phyloP scores from a whole-genome alignment of 768 basidiomycete species.

The Agrocybe chaxingu region DNA sequence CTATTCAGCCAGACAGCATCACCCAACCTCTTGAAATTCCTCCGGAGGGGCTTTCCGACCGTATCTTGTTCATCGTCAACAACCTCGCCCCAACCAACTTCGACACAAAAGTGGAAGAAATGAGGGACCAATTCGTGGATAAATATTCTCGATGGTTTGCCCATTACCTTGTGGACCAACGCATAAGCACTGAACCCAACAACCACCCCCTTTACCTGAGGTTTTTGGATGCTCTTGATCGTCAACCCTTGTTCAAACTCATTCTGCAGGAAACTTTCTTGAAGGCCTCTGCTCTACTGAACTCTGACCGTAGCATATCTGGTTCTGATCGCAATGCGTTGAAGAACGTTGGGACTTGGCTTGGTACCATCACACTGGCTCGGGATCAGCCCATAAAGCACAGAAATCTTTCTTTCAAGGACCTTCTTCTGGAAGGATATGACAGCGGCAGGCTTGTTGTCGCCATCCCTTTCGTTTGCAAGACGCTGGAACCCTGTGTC shows the following conservation, averaged over 20 bases:
- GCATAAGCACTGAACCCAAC: conserved; percentile 94
- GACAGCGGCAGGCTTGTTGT: conserved; percentile 88
- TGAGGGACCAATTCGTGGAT: conserved; percentile 82
- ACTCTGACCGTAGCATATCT: conserved; percentile 87
- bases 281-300: conserved; percentile 83
- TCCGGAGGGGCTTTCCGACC: conserved; percentile 86
- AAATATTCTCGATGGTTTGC: conserved; percentile 93
- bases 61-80: conserved; percentile 96
- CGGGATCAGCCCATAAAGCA: conserved; percentile 90
- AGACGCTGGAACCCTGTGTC: conserved; percentile 86
- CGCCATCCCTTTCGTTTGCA: conserved; percentile 97
- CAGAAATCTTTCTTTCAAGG: conserved; percentile 94
- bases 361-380: conserved; percentile 90
- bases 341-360: conserved; percentile 95
- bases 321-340: conserved; percentile 81
- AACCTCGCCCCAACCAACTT: conserved; percentile 95
- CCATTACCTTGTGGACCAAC: conserved; percentile 94
- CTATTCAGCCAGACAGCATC: conserved; percentile 71
- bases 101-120: conserved; percentile 81
- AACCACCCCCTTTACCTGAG: conserved; percentile 94
- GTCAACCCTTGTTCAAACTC: conserved; percentile 62
- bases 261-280: conserved; percentile 92
- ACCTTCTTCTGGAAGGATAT: conserved; percentile 93
- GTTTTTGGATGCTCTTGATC: conserved; percentile 82
- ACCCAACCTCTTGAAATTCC: conserved; percentile 66